Base-by-base conservation (phyloP, 78 protist genomes). In the Dictyostelium intermedium region DNA sequence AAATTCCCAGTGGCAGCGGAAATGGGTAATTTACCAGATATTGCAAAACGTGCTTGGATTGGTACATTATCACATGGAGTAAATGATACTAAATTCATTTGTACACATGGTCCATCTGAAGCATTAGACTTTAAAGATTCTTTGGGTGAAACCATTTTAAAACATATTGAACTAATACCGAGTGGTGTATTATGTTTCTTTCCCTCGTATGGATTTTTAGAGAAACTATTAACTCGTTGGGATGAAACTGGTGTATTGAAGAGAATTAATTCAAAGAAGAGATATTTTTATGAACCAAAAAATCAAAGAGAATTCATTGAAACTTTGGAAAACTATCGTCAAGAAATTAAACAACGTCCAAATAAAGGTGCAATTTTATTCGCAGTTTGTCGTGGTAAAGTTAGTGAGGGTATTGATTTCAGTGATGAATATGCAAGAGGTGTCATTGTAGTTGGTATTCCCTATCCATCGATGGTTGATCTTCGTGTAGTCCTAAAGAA, bases 171-270 rank as follows among this genome's bases (percentile, higher is more conserved):
- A 37, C 2, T 92, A 32, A 91, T 97, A 9, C 99, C 99, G 32
- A 89, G 92, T 63, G 99, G 99, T 14, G 35, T 99, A 23, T 84
- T 99, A 3, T 99, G 98, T n/a, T 99, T 99, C 95, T 99, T 99
- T 85, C 98, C 99, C 18, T 97, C 99, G 5, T 98, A 98, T 87
- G 37, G 91, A 1, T 81, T 91, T 82, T 41, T 98, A 84, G 69
- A 30, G 2, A 27, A 78, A 25, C 45, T 89, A 39, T 16, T 91
- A 9, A 85, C 56, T 8, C 32, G 60, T 35, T 97, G 98, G 98
- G 30, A 83, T 41, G 50, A 27, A 20, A 69, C 92, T 63, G 87
- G 87, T 23, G 7, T 89, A 1, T 37, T 27, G 1, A 70, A 89
- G 25, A 25, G 30, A 20, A 45, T 89, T 7, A 20, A 63, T 30